Evolutionary conservation across 176 grass and related monocot genomes (phyloP), one percentile per base, ranked within the genome.

Genomic region (Aegilops bicornis): DNA sequence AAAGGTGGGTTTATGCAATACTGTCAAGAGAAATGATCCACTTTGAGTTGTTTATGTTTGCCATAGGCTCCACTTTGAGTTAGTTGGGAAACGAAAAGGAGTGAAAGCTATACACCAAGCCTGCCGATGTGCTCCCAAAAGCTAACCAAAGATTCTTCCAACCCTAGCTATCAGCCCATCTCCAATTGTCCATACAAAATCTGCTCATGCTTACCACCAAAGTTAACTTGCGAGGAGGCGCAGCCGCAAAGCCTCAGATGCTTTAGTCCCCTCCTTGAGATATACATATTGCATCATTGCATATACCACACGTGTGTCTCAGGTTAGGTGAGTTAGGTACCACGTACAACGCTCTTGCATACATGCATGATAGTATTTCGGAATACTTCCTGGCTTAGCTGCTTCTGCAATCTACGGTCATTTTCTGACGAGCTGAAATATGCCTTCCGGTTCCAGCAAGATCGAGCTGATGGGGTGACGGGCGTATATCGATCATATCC

Each of bases 271-370:
- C 40, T 11, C 62, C 5, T 22, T 39, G 20, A 12, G 5, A 12
- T 29, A 66, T 27, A 39, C 14, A 23, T 35, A 63, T 54, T 50
- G 30, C 74, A 37, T 23, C 22, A 54, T 68, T 43, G 68, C 68
- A 71, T 7, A 54, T 32, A 56, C 25, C 16, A 36, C 9, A 12
- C 35, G 35, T 43, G 42, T 50, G 13, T 48, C 3, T 22, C 40
- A 50, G n/a, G 86, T 88, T 94, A 61, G 92, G 86, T 91, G 83
- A 58, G 83, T 83, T 89, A 81, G 89, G 89, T 89, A 32, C 62
- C 32, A 62, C 10, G 73, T 7, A 75, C 58, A 4, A 4, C 22
- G 19, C 63, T 42, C 12, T 80, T 12, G 25, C 27, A 31, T 65
- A 74, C 54, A 75, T 68, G 78, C 54, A 74, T 68, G 78, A 61